Base-by-base conservation (phyloP, 805 yeast genomes). In the Starmera dryadoides region DNA sequence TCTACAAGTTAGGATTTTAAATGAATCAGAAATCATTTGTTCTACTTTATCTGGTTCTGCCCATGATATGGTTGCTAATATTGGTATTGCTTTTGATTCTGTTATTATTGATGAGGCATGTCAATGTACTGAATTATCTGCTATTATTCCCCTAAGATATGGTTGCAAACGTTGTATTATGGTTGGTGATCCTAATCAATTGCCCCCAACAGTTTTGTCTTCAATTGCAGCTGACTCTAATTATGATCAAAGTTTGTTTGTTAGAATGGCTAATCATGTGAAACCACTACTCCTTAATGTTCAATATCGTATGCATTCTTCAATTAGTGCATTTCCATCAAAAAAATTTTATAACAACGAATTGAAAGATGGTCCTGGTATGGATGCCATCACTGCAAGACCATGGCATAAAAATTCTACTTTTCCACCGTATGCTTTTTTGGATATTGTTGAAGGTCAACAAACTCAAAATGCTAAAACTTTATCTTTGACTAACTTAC, bases 181-280 rank as follows among this genome's bases (percentile, higher is more conserved):
- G 95, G 98, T 93, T 34, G 98, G 98, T 58, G 98, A 93, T 64
- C 98, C 98, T 2, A 89, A 93, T 57, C 98, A 93, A 63, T 71
- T 93, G 45, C 98, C 98, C 0, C 98, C 98, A 0, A 91, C 98
- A 0, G 98, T 91, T 10, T 63, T 93, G 16, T 91, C 97, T 0
- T 88, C 84, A 49, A 81, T 78, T 12, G 98, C 98, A 2, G 81
- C 94, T 1, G 67, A 75, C 4, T 75, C 69, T 49, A 76, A 77
- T 33, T 93, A 93, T 55, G 96, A 91, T 46, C 96, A 91, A 59
- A 84, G 95, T 55, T 67, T 93, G 53, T 93, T 93, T 60, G 98
- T 91, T 32, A 73, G 98, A 45, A 89, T 91, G 94, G 95, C 85
- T 49, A 75, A 75, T 44, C 60, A 79, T 49, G 54, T 79, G 63